phyloP scores from a whole-genome alignment of 768 basidiomycete genomes.

The Austroboletus eburneus region DNA sequence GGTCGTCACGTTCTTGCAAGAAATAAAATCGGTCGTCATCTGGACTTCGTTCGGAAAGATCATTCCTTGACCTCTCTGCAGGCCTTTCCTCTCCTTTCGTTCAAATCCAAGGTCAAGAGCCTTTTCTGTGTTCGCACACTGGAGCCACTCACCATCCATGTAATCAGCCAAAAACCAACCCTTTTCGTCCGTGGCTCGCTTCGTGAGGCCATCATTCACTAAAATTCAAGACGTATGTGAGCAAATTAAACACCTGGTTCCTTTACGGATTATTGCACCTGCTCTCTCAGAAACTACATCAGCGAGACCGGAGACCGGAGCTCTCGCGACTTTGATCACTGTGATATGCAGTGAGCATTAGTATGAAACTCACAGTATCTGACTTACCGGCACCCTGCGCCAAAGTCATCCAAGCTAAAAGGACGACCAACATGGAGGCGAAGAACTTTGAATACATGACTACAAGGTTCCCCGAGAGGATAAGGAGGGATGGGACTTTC shows the following conservation, averaged over 20 bases:
- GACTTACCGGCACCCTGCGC: constrained; percentile 13
- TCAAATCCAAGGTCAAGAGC: not conserved
- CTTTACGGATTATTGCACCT: not conserved
- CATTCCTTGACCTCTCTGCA: not conserved
- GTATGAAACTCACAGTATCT: not conserved
- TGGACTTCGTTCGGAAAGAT: not conserved
- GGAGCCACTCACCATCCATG: not conserved
- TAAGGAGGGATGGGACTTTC: constrained; percentile 6
- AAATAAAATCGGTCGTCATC: not conserved
- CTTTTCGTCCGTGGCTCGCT: too few species aligned
- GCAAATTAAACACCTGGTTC: not conserved
- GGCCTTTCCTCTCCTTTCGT: not conserved
- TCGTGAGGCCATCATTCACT: not conserved
- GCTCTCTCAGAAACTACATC: not conserved
- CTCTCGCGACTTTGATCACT: too few species aligned
- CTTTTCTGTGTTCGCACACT: not conserved
- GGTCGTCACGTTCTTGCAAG: too few species aligned
- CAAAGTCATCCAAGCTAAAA: constrained; percentile 4
- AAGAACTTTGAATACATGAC: too few species aligned
- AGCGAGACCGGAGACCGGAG: too few species aligned
- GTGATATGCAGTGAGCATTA: too few species aligned
- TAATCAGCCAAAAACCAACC: too few species aligned
- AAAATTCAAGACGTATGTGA: not conserved
- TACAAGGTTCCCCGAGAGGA: too few species aligned
- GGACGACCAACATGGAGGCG: not conserved